Conservation (phyloP, 2,329 filamentous ascomycete species). For the Talaromyces sp. region DNA sequence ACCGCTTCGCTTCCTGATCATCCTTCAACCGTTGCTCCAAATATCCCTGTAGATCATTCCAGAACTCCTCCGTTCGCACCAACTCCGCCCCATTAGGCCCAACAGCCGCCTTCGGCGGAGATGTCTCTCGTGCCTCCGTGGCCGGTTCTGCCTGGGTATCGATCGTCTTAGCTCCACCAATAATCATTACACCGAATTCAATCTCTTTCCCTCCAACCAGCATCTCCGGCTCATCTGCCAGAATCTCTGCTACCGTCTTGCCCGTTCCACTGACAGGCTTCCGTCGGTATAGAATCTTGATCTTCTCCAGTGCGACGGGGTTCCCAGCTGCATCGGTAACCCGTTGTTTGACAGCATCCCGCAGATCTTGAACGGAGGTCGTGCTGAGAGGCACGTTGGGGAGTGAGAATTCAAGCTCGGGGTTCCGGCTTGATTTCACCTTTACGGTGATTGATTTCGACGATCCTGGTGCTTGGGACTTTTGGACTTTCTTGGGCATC, state of each 20-base stretch:
- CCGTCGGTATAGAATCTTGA: constrained; percentile 84
- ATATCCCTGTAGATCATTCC: constrained; percentile 81
- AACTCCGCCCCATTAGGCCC: constrained; percentile 61
- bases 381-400: constrained; percentile 61
- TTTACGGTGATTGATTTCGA: constrained; percentile 42
- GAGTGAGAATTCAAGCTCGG: constrained; percentile 68
- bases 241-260: constrained; percentile 74
- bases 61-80: constrained; percentile 75
- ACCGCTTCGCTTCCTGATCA: constrained; percentile 63
- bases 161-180: constrained; percentile 66
- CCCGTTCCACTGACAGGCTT: constrained; percentile 77
- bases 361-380: constrained; percentile 79
- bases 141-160: constrained; percentile 36
- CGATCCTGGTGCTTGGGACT: constrained; percentile 38
- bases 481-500: constrained; percentile 47
- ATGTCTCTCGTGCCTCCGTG: constrained; percentile 31
- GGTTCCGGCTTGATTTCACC: constrained; percentile 68
- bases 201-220: constrained; percentile 51
- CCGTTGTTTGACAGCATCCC: constrained; percentile 66
- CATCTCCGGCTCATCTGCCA: constrained; percentile 57
- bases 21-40: constrained; percentile 78
- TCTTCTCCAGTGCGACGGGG: constrained; percentile 63
- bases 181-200: constrained; percentile 86
- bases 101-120: constrained; percentile 47
- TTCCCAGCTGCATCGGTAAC: constrained; percentile 53